Base-by-base conservation (phyloP, 345 rosid species). In the Streptanthus diversifolius region DNA sequence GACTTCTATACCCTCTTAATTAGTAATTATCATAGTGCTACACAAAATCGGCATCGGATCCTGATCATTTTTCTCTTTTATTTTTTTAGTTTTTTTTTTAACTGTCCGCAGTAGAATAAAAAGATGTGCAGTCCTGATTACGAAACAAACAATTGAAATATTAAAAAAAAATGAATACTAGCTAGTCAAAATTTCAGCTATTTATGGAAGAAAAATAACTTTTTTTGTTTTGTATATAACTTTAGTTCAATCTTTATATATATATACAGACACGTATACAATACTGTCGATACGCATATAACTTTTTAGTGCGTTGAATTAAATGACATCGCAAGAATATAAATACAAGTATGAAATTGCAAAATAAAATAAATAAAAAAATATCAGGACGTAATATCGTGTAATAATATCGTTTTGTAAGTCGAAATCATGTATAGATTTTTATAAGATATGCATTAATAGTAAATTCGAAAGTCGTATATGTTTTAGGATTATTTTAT, bases 31-130 rank as follows among this genome's bases (percentile, higher is more conserved):
- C 74, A 62, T 55, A 62, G 71, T 76, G 79, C 66, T 69, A 63
- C 59, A 76, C 74, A 76, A 47, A 33, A 25, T 44, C 27, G 14
- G 69, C 79, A 76, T 76, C 71, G 71, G 79, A 76, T 76, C 36
- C 79, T 11, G n/a, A 69, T 62, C 58, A 12, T 57, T 62, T 43
- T 53, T 14, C 56, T 53, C 32, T 43, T 61, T 62, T 32, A 30
- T 41, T 33, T 55, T 53, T 62, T 39, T 51, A n/a, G n/a, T n/a
- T n/a, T n/a, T n/a, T n/a, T 37, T 40, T 66, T 73, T 12, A 55
- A 25, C 15, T 73, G 15, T 63, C 33, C 22, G 14, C 39, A 49
- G 44, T 48, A 66, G 58, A 45, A 63, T 63, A 11, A 36, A 36
- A 66, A 49, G 22, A 49, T 49, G 8, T 51, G 45, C 35, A 13